phyloP scores from a whole-genome alignment of 192 early-diverging fungal species.

The Dispira simplex region DNA sequence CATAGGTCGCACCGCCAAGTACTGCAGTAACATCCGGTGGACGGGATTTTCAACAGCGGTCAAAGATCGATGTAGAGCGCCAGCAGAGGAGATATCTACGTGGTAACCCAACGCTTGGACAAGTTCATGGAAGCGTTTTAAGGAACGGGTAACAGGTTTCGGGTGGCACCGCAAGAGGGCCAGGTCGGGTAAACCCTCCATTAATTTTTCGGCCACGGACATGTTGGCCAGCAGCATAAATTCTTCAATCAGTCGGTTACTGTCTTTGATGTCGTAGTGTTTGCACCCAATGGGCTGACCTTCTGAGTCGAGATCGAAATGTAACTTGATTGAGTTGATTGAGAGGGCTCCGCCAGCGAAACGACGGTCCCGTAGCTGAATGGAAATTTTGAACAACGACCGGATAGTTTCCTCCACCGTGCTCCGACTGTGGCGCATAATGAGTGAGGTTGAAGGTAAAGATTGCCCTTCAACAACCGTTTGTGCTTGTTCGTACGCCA shows the following conservation, averaged over 20 bases:
- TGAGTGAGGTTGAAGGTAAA: background rate
- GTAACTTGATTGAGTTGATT: slow-evolving; percentile 82
- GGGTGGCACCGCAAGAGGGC: slow-evolving; percentile 67
- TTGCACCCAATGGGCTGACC: slow-evolving; percentile 71
- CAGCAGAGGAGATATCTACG: slow-evolving; percentile 33
- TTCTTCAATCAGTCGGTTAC: slow-evolving; percentile 93
- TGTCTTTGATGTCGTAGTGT: slow-evolving; percentile 39
- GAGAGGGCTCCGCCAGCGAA: slow-evolving; percentile 79
- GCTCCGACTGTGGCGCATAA: slow-evolving; percentile 6
- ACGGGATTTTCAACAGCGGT: slow-evolving; percentile 20
- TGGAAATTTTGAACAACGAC: slow-evolving; percentile 34
- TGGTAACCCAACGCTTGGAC: slow-evolving; percentile 37
- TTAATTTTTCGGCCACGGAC: slow-evolving; percentile 79
- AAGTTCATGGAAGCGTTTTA: slow-evolving; percentile 17
- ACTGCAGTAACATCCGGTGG: slow-evolving; percentile 19
- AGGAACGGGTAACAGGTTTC: slow-evolving; percentile 28
- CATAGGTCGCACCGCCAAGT: slow-evolving; percentile 44
- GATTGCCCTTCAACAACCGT: slow-evolving; percentile 39
- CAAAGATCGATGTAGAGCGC: slow-evolving; percentile 41
- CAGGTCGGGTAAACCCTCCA: slow-evolving; percentile 54
- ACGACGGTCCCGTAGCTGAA: slow-evolving; percentile 34
- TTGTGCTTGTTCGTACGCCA: slow-evolving; percentile 94
- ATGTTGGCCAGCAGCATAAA: slow-evolving; percentile 98
- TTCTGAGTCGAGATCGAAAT: slow-evolving; percentile 80
- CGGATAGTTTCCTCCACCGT: slow-evolving; percentile 34